Base-by-base conservation (phyloP, 192 early-diverging fungal species). In the Paraglomus brasilianum region DNA sequence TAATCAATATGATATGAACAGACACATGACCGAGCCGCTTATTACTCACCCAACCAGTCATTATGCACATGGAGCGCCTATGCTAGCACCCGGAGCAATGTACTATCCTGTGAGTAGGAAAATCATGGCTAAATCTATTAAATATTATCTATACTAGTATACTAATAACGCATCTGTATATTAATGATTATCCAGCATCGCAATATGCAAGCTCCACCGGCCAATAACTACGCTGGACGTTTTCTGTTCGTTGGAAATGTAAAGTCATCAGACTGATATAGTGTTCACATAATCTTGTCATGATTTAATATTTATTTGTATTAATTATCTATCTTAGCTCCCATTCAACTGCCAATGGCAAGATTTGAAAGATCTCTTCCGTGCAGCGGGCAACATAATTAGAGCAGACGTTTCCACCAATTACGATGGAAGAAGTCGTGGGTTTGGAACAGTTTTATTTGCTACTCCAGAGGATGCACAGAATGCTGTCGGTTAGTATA, bases 231-330 rank as follows among this genome's bases (percentile, higher is more conserved):
- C 43, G 57, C 44, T 52, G 72, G 79, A 8, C 77, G 76, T 21
- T 80, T 82, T 61, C 80, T 92, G 47, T 92, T 87, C 75, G 87
- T 93, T 56, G 90, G 91, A 60, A 93, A 93, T 82, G 88, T 92
- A 78, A 73, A 78, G 58, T 51, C 21, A 21, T n/a, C 1, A 47
- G 24, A 30, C 45, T 64, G 17, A 21, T 64, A 3, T 68, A 51
- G 21, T 41, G 24, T 40, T 69, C 5, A 5, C 21, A 42, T 42
- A 71, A 59, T 41, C 24, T 19, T 55, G 11, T 47, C 14, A 43
- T 50, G 11, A 41, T 38, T 10, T 22, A 17, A 59, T 70, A 53
- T 75, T 24, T 0, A 51, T 44, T 53, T 36, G 47, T 41, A 39
- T 65, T 30, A 8, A 65, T 66, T 2, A 30, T 30, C 30, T 2